Evolutionary conservation across 345 rosid genomes (phyloP), one percentile per base, ranked within the genome.

Genomic region (Erucastrum elatum): DNA sequence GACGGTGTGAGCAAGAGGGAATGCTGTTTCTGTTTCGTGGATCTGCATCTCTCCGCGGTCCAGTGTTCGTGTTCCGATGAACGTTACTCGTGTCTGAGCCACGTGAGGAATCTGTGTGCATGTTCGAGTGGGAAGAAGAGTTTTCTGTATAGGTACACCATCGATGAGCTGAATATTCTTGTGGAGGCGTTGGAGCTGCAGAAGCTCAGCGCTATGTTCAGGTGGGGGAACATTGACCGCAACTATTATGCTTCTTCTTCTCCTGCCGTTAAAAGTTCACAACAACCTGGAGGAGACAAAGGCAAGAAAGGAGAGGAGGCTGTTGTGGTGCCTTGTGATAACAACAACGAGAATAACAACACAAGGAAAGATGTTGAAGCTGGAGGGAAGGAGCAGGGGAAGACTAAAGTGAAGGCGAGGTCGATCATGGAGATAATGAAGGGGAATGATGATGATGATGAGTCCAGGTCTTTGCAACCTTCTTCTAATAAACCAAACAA

Each of bases 1-100:
- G 89, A 83, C 73, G 81, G 75, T 13, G 74, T 46, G 6, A 76
- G 79, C 74, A 90, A 86, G 77, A 86, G 75, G 78, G 94, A 88
- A 76, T 90, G 92, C 71, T 29, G 72, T 73, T 68, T 83, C 31
- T 92, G 95, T 83, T 82, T 72, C 56, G 83, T 33, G 17, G 94
- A 92, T 82, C 68, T 92, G 82, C 87, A 89, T 79, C 86, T 90
- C 37, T 92, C 97, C 3, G 91, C 95, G 17, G 92, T 69, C 25
- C 35, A 53, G 12, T 92, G 93, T 68, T 64, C 77, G 6, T 89
- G 95, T 77, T 90, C 86, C 11, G 72, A 77, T 33, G 81, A 77
- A 72, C 85, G 78, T 51, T 90, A 85, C 80, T 83, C 89, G 3
- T 92, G 95, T 29, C 81, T 86, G 75, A 75, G 33, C 76, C 94